These are phyloP conservation scores for Podaxis sp. DNA, from an alignment of 768 basidiomycete species.

Conservation along the genomic window DNA sequence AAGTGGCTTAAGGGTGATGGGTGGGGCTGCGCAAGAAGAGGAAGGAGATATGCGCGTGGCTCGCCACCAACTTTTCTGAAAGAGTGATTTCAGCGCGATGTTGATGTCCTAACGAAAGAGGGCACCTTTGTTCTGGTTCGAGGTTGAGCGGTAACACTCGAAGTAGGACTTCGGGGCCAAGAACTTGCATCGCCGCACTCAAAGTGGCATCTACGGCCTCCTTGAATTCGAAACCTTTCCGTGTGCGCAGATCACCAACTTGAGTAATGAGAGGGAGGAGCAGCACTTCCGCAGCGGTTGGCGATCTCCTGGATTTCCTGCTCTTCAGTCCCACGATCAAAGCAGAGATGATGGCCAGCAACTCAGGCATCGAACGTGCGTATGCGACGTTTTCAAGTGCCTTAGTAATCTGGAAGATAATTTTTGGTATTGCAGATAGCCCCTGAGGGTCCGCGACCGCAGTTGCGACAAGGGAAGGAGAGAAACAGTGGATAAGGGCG, in stretches of 20 bases:
- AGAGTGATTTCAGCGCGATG: conserved; percentile 1
- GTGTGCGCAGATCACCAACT: conserved; percentile 68
- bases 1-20: conserved; percentile 83
- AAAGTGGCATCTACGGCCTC: conserved; percentile 80
- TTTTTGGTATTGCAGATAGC: conserved; percentile 54
- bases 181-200: conserved; percentile 73
- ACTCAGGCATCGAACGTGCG: conserved; percentile 72
- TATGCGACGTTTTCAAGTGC: conserved; percentile 72
- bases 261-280: conserved; percentile 65
- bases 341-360: conserved; percentile 70
- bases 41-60: conserved; percentile 89
- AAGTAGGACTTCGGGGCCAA: conserved; percentile 82
- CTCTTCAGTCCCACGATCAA: conserved; percentile 60
- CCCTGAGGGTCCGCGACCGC: conserved; percentile 45
- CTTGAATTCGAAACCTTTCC: conserved; percentile 87
- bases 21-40: conserved; percentile 78
- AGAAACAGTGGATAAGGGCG: conserved; percentile 66
- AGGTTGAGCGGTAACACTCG: conserved; percentile 78
- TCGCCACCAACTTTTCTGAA: conserved; percentile 65
- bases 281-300: conserved; percentile 64
- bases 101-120: conserved; percentile 8
- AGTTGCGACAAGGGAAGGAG: conserved; percentile 50
- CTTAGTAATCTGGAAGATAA: conserved; percentile 59
- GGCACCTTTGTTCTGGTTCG: conserved; percentile 74
- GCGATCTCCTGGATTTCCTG: conserved; percentile 33